Evolutionary conservation across 768 basidiomycete species (phyloP), one percentile per base, ranked within the genome.

Genomic region (Podaxis rugospora): DNA sequence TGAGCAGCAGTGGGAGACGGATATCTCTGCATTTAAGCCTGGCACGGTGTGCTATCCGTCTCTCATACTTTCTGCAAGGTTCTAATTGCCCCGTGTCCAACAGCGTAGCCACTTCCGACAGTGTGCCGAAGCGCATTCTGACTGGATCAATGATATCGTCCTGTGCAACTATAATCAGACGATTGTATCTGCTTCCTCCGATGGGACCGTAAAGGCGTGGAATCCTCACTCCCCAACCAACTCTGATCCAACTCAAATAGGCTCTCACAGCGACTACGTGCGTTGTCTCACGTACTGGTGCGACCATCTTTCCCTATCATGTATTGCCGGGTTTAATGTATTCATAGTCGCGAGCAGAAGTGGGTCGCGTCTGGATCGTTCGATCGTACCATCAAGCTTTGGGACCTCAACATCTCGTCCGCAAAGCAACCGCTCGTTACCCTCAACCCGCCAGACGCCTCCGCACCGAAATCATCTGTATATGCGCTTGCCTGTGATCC

Each of bases 131-230:
- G 83, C 85, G 4, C 95, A 98, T 71, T 88, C 87, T 0, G 95
- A 98, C 74, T 99, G 96, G 96, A 85, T 98, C 37, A 99, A 97
- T 69, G 96, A 98, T 67, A 84, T 98, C 51, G 69, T 94, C 2
- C 80, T 99, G 16, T 95, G 92, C 75, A 95, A 98, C 69, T 81
- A 86, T 63, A 94, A 97, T 65, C 95, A 95, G 70, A 97, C 90
- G 2, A 92, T 98, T 49, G 82, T 98, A 42, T 93, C 95, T 59
- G 95, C 92, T 0, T 98, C 97, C 0, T 96, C 95, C 2, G 96
- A 98, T 69, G 95, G 95, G 16, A 93, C 94, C 11, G 79, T 99
- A 66, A 91, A 95, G 68, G 86, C 93, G 0, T 98, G 97, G 96
- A 87, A 81, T 56, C 96, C 96, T 0, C 94, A 98, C 69, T 78